Conservation (phyloP, 2,329 filamentous ascomycete species). For the Alternaria brassicae region DNA sequence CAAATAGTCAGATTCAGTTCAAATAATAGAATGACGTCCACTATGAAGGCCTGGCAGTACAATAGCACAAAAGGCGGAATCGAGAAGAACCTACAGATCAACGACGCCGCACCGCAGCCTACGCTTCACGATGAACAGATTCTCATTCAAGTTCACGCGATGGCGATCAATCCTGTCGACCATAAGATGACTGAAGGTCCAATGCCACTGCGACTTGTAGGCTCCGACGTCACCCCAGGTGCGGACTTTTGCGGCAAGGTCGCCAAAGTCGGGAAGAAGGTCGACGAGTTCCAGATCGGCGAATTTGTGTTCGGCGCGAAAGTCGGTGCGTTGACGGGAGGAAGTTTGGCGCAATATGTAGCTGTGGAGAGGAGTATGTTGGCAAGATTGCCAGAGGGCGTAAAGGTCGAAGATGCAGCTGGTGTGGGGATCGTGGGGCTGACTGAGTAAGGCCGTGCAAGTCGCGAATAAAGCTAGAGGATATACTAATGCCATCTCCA, state of each 20-base stretch:
- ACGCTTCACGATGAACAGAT: constrained; percentile 54
- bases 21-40: constrained; percentile 31
- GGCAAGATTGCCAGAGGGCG: constrained; percentile 34
- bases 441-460: constrained; percentile 40
- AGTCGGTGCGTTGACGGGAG: constrained; percentile 40
- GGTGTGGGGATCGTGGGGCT: constrained; percentile 48
- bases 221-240: constrained; percentile 53
- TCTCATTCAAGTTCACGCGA: constrained; percentile 62
- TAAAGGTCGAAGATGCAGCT: constrained; percentile 46
- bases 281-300: constrained; percentile 42
- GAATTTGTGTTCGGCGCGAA: constrained; percentile 52
- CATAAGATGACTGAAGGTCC: constrained; percentile 67
- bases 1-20: neutral
- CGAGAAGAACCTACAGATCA: constrained; percentile 61
- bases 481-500: neutral
- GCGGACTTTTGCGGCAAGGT: constrained; percentile 63
- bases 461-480: neutral
- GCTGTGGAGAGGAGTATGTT: constrained; percentile 31
- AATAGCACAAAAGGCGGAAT: constrained; percentile 55
- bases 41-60: constrained; percentile 68
- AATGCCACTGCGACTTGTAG: constrained; percentile 30
- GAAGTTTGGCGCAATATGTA: constrained; percentile 50
- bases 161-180: constrained; percentile 68
- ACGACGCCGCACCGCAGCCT: constrained; percentile 53
- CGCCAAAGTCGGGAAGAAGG: constrained; percentile 42